Conservation (phyloP, 169 alveolate species). For the Plasmodium malariae region DNA sequence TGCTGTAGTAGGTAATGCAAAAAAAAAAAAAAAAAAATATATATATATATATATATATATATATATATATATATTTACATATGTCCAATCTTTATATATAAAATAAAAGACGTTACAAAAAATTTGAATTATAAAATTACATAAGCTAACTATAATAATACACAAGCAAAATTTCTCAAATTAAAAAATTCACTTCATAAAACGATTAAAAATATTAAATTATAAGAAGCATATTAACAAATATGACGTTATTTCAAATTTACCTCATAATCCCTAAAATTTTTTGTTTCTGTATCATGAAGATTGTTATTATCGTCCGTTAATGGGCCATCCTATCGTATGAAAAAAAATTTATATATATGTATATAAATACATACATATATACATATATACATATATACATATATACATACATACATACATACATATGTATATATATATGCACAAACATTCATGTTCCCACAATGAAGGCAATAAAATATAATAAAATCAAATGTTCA, state of each 20-base stretch:
- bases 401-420: neutral
- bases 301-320: conserved; percentile 18
- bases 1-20: no score
- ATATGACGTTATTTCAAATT: neutral
- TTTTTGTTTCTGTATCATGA: conserved; percentile 31
- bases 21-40: conserved; percentile 3
- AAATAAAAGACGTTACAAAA: neutral
- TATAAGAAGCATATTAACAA: neutral
- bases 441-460: neutral
- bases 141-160: neutral
- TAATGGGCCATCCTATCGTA: conserved; percentile 16
- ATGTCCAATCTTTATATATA: neutral
- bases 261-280: conserved; percentile 44
- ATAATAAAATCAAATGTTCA: no score
- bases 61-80: neutral
- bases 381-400: neutral
- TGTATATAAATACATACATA: neutral
- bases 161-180: neutral
- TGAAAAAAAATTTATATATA: neutral
- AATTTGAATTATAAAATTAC: neutral
- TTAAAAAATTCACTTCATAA: neutral
- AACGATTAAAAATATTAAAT: neutral
- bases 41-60: neutral
- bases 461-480: no score
- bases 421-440: neutral